phyloP scores from a whole-genome alignment of 83 land plant species.

The Diphasiastrum complanatum region DNA sequence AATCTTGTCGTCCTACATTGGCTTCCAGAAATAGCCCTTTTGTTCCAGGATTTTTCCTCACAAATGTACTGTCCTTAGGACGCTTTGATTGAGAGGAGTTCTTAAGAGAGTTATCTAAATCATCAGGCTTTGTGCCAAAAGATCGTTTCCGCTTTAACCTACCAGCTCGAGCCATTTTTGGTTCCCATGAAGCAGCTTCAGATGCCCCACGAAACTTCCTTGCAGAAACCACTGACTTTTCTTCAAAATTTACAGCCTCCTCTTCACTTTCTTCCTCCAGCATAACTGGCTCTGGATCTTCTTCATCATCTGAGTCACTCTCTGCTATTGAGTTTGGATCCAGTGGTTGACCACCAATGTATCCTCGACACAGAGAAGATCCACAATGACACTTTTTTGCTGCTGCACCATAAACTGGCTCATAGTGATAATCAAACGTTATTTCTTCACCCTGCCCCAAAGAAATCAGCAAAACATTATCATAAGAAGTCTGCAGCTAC shows the following conservation, averaged over 20 bases:
- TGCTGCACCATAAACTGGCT: slow-evolving; percentile 81
- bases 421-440: slow-evolving; percentile 90
- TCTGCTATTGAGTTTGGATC: slow-evolving; percentile 45
- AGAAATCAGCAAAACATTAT: too few species aligned
- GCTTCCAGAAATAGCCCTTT: slow-evolving; percentile 8
- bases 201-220: slow-evolving; percentile 1
- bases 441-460: slow-evolving; percentile 97
- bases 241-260: slow-evolving; percentile 5
- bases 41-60: too few species aligned
- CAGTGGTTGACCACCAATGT: slow-evolving; percentile 75
- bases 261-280: slow-evolving; percentile 26
- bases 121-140: neutral
- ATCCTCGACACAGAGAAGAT: slow-evolving; percentile 68
- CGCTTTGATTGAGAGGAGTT: too few species aligned
- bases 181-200: neutral
- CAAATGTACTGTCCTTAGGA: too few species aligned
- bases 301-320: slow-evolving; percentile 72
- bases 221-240: neutral
- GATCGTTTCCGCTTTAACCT: slow-evolving; percentile 12
- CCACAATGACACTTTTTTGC: slow-evolving; percentile 92
- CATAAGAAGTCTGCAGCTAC: too few species aligned
- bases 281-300: slow-evolving; percentile 56
- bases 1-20: slow-evolving; percentile 36
- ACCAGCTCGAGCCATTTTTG: neutral
- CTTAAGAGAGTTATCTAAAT: neutral